A percentile compares a stretch with the other conserved stretches of the same genome.
Conservation (phyloP, 139 green algal species). For the Closterium sp. region DNA sequence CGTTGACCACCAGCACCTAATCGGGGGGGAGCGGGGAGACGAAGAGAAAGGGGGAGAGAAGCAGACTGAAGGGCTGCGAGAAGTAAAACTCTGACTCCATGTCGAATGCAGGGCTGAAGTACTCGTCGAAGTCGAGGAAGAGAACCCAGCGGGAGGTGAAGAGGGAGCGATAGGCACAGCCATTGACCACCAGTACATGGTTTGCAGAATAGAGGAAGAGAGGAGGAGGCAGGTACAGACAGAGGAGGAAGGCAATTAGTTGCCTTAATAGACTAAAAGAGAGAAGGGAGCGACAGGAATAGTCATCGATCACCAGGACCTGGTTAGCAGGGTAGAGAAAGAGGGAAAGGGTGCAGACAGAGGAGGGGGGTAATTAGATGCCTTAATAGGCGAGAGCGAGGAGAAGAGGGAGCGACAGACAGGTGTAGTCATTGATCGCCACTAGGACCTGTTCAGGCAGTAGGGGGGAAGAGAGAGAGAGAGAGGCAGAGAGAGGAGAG, state of each 20-base stretch:
- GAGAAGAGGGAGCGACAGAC: background rate
- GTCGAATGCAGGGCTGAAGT: no score
- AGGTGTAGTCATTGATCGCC: background rate
- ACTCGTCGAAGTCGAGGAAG: constrained; percentile 40
- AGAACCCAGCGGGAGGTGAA: constrained; percentile 29
- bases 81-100: no score
- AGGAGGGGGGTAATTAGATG: background rate
- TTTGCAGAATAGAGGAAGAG: background rate
- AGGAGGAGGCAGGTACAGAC: no score
- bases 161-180: constrained; percentile 34
- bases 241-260: background rate
- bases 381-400: background rate
- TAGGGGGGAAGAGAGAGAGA: background rate
- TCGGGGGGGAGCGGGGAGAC: no score
- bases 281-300: background rate
- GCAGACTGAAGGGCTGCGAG: background rate
- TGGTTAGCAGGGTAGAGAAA: no score
- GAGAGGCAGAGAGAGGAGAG: no score
- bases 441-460: background rate
- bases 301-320: background rate
- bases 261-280: background rate
- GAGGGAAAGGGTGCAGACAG: background rate
- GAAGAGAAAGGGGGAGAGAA: no score
- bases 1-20: no score
- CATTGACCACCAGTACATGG: constrained; percentile 37